These are phyloP conservation scores for Boletellus ananiceps DNA, from an alignment of 768 basidiomycete species.

Conservation along the genomic window DNA sequence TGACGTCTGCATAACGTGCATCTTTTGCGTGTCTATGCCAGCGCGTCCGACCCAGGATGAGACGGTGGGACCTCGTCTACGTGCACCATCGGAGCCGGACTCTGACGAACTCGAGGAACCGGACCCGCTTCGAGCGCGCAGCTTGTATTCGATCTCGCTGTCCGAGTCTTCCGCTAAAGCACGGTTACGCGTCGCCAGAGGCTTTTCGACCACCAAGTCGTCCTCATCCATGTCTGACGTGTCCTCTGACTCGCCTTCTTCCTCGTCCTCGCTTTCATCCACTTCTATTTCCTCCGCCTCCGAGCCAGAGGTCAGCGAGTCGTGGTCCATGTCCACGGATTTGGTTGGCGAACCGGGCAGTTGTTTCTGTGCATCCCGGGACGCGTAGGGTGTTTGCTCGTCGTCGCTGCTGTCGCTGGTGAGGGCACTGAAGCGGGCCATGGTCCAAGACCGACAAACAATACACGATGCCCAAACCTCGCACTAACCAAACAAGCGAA, in stretches of 20 bases:
- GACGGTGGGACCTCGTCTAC: constrained; percentile 40
- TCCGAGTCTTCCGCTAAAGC: constrained; percentile 54
- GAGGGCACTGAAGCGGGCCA: constrained; percentile 69
- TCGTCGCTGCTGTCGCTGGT: constrained; percentile 54
- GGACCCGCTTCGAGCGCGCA: constrained; percentile 33
- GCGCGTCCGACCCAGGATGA: constrained; percentile 70
- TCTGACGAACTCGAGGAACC: constrained; percentile 25
- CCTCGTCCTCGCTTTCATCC: constrained; percentile 34
- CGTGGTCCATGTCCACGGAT: constrained; percentile 31
- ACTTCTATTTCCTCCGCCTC: constrained; percentile 27
- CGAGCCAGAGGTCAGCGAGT: constrained; percentile 24
- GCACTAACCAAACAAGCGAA: constrained; percentile 29
- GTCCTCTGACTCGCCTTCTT: constrained; percentile 37
- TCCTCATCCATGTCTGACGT: constrained; percentile 51
- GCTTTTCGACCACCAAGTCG: constrained; percentile 33
- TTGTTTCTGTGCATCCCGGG: constrained; percentile 20
- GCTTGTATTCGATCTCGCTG: constrained; percentile 47
- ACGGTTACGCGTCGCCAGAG: constrained; percentile 33
- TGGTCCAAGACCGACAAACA: constrained; percentile 29
- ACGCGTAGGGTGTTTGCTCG: constrained; percentile 37
- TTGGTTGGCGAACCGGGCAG: constrained; percentile 15
- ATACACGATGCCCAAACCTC: constrained; percentile 15
- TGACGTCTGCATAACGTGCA: constrained; percentile 92
- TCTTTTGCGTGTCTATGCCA: constrained; percentile 79
- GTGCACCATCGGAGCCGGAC: constrained; percentile 17